These are phyloP conservation scores for Vanrija sp. DNA, from an alignment of 1,284 basidiomycete genomes.

Conservation along the genomic window DNA sequence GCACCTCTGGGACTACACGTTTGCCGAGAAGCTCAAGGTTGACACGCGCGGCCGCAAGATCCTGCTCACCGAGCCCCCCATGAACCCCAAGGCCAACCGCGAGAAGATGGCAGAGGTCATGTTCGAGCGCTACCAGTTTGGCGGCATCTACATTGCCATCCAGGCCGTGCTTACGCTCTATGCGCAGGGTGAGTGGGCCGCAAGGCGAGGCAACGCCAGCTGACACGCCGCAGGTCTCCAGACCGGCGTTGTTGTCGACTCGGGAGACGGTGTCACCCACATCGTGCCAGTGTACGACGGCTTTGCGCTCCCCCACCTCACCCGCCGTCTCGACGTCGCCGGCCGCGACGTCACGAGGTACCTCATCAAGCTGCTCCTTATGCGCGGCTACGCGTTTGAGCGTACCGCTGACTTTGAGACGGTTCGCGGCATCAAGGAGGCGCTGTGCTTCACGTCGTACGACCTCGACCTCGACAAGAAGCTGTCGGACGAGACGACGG, in stretches of 20 bases:
- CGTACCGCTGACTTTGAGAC: constrained; percentile 99
- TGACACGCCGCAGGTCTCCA: constrained; percentile 68
- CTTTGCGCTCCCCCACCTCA: constrained; percentile 90
- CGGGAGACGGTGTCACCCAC: constrained; percentile 98
- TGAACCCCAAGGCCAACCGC: constrained; percentile 94
- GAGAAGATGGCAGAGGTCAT: constrained; percentile 96
- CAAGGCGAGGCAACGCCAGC: too few species aligned
- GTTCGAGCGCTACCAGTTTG: constrained; percentile 98
- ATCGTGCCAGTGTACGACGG: constrained; percentile 98
- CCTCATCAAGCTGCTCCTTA: constrained; percentile 94
- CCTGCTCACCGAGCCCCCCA: constrained; percentile 96
- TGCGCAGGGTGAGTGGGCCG: constrained; percentile 73
- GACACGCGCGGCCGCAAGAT: constrained; percentile 86
- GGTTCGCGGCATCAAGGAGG: constrained; percentile 97
- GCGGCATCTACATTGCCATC: constrained; percentile 94
- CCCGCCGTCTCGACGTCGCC: constrained; percentile 90
- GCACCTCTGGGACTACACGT: constrained; percentile 97
- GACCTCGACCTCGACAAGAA: constrained; percentile 92
- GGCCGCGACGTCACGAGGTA: constrained; percentile 98
- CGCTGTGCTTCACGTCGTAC: constrained; percentile 95
- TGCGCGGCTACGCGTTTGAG: constrained; percentile 99
- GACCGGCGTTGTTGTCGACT: constrained; percentile 97
- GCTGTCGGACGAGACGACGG: constrained; percentile 93
- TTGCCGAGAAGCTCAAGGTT: constrained; percentile 88
- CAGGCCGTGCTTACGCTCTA: constrained; percentile 98